Evolutionary conservation across 495 filamentous ascomycete species (phyloP).

Genomic region (Pseudomonodictys pantanalensis): DNA sequence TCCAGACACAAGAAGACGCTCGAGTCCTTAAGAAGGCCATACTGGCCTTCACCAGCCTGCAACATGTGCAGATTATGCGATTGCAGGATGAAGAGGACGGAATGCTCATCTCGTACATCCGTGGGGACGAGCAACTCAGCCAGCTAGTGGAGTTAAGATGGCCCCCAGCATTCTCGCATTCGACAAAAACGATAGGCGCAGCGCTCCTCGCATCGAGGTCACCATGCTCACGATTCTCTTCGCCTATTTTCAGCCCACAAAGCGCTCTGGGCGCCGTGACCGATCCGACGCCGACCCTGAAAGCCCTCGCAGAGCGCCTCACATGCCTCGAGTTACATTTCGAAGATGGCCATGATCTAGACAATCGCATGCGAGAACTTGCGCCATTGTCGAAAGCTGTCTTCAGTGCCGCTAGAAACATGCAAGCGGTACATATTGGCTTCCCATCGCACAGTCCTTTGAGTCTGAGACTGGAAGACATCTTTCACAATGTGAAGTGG

Average conservation of each 20-base stretch:
- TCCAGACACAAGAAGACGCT: slow-evolving; percentile 43
- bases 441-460: slow-evolving; percentile 59
- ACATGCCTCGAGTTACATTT: slow-evolving; percentile 53
- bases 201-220: slow-evolving; percentile 57
- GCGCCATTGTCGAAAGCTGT: slow-evolving; percentile 56
- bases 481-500: slow-evolving; percentile 65
- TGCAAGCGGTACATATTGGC: slow-evolving; percentile 64
- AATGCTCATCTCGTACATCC: slow-evolving; percentile 48
- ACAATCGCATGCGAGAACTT: slow-evolving; percentile 53
- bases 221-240: slow-evolving; percentile 58
- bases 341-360: slow-evolving; percentile 54
- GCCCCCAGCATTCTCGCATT: slow-evolving; percentile 62
- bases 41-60: slow-evolving; percentile 56
- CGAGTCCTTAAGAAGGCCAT: slow-evolving; percentile 56
- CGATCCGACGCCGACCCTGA: slow-evolving; percentile 48
- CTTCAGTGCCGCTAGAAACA: slow-evolving; percentile 57
- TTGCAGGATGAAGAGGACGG: slow-evolving; percentile 60
- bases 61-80: slow-evolving; percentile 64
- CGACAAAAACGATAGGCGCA: slow-evolving; percentile 55
- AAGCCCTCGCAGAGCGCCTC: slow-evolving; percentile 53
- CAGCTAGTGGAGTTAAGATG: slow-evolving; percentile 52
- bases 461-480: slow-evolving; percentile 52
- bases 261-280: slow-evolving; percentile 52
- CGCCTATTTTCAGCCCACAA: slow-evolving; percentile 62
- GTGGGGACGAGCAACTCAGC: slow-evolving; percentile 36